phyloP scores from a whole-genome alignment of 139 green algal genomes.

The Desmodesmus armatus region DNA sequence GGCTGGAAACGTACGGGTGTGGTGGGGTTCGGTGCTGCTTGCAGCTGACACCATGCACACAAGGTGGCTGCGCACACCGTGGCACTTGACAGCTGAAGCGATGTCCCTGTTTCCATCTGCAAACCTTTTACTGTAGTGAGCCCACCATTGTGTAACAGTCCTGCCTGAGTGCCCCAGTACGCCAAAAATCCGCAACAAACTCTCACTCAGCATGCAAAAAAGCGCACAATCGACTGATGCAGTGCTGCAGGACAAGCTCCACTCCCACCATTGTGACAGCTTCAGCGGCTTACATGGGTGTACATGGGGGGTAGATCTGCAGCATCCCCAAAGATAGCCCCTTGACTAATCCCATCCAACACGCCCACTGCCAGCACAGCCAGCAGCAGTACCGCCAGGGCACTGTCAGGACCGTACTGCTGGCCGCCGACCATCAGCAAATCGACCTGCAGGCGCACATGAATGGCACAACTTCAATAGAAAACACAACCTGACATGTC shows the following conservation, averaged over 20 bases:
- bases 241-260: background rate
- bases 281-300: slow-evolving; percentile 71
- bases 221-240: background rate
- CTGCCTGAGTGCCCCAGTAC: background rate
- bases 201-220: background rate
- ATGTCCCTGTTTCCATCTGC: too few relatives aligned
- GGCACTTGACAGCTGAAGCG: too few relatives aligned
- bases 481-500: background rate
- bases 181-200: background rate
- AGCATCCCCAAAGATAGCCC: slow-evolving; percentile 79
- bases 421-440: background rate
- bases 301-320: slow-evolving; percentile 62
- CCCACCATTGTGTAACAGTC: background rate
- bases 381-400: slow-evolving; percentile 52
- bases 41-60: too few relatives aligned
- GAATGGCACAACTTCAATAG: background rate
- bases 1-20: too few relatives aligned
- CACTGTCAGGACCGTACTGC: background rate
- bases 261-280: background rate
- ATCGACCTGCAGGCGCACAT: slow-evolving; percentile 40
- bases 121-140: too few relatives aligned
- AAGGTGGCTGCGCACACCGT: too few relatives aligned
- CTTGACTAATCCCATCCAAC: slow-evolving; percentile 77
- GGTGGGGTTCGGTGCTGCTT: too few relatives aligned
- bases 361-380: slow-evolving; percentile 66